Conservation (phyloP, 805 yeast genomes). For the Dipodascus albidus region DNA sequence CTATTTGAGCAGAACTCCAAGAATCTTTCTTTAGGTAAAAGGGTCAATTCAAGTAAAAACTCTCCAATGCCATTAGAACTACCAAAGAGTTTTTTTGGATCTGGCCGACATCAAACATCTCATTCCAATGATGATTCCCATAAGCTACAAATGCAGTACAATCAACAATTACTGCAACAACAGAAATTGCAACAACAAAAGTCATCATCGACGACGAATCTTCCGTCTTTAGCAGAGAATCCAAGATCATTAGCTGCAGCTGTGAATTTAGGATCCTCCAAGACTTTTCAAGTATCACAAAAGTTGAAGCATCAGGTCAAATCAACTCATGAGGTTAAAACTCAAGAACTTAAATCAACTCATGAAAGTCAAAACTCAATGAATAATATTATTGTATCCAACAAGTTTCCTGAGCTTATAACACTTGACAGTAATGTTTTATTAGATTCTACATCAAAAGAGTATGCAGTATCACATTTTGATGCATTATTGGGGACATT, state of each 20-base stretch:
- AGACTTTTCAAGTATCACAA: neutral
- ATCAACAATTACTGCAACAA: neutral
- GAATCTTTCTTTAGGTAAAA: neutral
- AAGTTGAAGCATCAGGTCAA: neutral
- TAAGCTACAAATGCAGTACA: neutral
- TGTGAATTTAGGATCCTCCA: neutral
- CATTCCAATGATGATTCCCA: neutral
- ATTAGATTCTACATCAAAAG: constrained; percentile 28
- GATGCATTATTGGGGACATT: constrained; percentile 22
- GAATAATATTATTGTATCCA: neutral
- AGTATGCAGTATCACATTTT: constrained; percentile 23
- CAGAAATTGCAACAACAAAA: constrained; percentile 2
- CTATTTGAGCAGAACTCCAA: no score
- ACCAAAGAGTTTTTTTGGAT: neutral
- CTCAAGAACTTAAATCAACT: no score
- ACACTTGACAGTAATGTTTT: constrained; percentile 25
- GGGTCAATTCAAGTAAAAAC: neutral
- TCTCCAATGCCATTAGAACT: neutral
- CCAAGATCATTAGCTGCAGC: neutral
- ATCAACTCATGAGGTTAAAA: no score
- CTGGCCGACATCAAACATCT: neutral
- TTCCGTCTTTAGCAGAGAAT: neutral
- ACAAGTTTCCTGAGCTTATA: constrained; percentile 23
- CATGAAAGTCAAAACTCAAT: neutral
- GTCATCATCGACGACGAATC: neutral